Base-by-base conservation (phyloP, 768 basidiomycete genomes). In the Imleria badia region DNA sequence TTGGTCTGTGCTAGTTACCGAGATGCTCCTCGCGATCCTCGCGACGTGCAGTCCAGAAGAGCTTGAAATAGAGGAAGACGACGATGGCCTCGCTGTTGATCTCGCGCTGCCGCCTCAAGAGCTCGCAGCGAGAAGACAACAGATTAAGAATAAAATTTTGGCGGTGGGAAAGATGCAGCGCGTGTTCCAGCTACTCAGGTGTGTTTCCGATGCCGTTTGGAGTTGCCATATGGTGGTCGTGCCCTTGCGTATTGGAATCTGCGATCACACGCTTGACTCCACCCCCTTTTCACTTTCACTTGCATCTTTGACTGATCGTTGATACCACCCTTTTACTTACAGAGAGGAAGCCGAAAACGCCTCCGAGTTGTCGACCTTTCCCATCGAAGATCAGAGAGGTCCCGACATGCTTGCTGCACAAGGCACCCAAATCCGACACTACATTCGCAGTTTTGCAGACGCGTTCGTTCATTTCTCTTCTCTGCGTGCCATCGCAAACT, bases 1-100 rank as follows among this genome's bases (percentile, higher is more conserved):
- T 11, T 22, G 29, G 14, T 43, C 5, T 31, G 15, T 43, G 55
- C 3, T 57, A 98, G 96, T 99, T 66, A 91, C 94, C 51, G 96
- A 99, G 68, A 98, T 98, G 96, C 76, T 98, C 33, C 85, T 98
- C 39, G 94, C 95, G 6, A 89, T 99, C 56, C 77, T 99, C 33
- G 87, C 91, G 63, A 90, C 94, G 55, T 99, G 97, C 73, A 90
- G 87, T 58, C 85, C 91, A 64, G 95, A 98, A 67, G 97, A 98
- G 68, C 81, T 98, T 22, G 86, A 86, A 61, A 84, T 83, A 3
- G 80, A 76, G 2, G 75, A 68, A 2, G 68, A 69, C 1, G 68
- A 66, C 6, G 49, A 66, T 23, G 65, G 58, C 3, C 56, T 66
- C 2, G 23, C 65, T 29, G 65, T 66, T 6, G 71, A 71, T 46